Evolutionary conservation across 208 protist species (phyloP).

Genomic region (Leishmania major): DNA sequence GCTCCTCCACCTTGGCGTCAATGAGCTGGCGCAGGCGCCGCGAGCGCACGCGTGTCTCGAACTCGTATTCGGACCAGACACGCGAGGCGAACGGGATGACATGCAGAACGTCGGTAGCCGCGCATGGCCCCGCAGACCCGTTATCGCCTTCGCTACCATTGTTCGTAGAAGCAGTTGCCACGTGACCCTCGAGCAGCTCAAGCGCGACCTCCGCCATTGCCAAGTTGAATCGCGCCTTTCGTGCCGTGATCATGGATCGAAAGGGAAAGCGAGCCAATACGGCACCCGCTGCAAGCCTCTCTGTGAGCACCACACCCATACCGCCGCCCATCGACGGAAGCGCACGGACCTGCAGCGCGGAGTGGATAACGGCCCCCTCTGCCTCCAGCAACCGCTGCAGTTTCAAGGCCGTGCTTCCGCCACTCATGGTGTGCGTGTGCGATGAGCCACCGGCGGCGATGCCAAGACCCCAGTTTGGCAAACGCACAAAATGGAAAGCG

Average conservation of each 20-base stretch:
- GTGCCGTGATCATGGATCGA: slow-evolving; percentile 72
- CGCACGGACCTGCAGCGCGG: slow-evolving; percentile 38
- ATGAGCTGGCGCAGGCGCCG: slow-evolving; percentile 20
- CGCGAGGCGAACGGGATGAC: slow-evolving; percentile 30
- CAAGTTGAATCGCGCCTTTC: slow-evolving; percentile 68
- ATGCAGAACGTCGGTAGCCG: neutral
- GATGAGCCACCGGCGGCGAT: no score
- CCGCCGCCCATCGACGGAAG: slow-evolving; percentile 87
- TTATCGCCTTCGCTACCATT: neutral
- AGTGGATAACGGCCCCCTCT: slow-evolving; percentile 64
- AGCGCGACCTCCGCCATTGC: slow-evolving; percentile 60
- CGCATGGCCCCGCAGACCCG: neutral
- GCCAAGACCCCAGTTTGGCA: neutral
- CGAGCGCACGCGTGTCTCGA: slow-evolving; percentile 22
- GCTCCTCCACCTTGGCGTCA: slow-evolving; percentile 33
- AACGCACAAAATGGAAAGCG: neutral
- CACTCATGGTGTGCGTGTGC: slow-evolving; percentile 7
- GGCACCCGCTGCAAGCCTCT: slow-evolving; percentile 32
- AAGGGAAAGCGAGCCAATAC: slow-evolving; percentile 64
- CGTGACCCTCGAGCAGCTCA: neutral
- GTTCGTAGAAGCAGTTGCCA: neutral
- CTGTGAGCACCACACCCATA: slow-evolving; percentile 64
- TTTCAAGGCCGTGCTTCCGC: slow-evolving; percentile 18
- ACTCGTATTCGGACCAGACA: slow-evolving; percentile 30
- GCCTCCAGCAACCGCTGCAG: slow-evolving; percentile 65